Evolutionary conservation across 2,329 filamentous ascomycete genomes (phyloP).

Genomic region (Trichocomaceae sp.): DNA sequence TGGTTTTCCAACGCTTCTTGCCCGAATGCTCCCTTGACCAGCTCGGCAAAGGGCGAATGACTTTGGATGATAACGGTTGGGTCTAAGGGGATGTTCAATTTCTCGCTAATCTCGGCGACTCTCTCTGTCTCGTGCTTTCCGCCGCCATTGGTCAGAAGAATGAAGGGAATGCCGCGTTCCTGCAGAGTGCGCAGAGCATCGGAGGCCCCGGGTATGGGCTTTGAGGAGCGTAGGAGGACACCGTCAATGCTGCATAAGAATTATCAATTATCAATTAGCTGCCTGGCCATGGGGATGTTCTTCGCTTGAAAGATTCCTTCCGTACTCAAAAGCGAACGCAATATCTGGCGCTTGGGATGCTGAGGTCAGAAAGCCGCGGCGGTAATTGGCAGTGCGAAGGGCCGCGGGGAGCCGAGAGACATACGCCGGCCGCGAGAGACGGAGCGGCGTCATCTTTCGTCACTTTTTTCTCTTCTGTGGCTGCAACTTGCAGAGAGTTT

Average conservation of each 20-base stretch:
- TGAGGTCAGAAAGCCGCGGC: slow-evolving; percentile 25
- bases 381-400: background rate
- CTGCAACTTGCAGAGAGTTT: too few relatives aligned
- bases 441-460: slow-evolving; percentile 4
- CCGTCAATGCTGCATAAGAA: slow-evolving; percentile 66
- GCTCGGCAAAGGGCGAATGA: slow-evolving; percentile 78
- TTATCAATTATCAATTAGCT: background rate
- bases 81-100: slow-evolving; percentile 58
- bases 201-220: slow-evolving; percentile 70
- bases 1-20: slow-evolving; percentile 51
- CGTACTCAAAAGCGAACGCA: slow-evolving; percentile 42
- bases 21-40: slow-evolving; percentile 55
- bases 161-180: slow-evolving; percentile 73
- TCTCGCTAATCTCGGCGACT: slow-evolving; percentile 61
- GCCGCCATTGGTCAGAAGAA: slow-evolving; percentile 92
- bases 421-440: slow-evolving; percentile 2
- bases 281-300: too few relatives aligned
- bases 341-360: slow-evolving; percentile 32
- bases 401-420: background rate
- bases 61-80: slow-evolving; percentile 74
- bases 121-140: slow-evolving; percentile 73
- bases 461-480: background rate
- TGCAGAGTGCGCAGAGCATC: slow-evolving; percentile 68
- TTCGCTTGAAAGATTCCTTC: slow-evolving; percentile 14
- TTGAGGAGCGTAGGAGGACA: slow-evolving; percentile 78